A percentile compares a stretch with the other conserved stretches of the same genome.
Evolutionary conservation across 495 filamentous ascomycete genomes (phyloP).

Genomic region (Penicillium malachiteum): DNA sequence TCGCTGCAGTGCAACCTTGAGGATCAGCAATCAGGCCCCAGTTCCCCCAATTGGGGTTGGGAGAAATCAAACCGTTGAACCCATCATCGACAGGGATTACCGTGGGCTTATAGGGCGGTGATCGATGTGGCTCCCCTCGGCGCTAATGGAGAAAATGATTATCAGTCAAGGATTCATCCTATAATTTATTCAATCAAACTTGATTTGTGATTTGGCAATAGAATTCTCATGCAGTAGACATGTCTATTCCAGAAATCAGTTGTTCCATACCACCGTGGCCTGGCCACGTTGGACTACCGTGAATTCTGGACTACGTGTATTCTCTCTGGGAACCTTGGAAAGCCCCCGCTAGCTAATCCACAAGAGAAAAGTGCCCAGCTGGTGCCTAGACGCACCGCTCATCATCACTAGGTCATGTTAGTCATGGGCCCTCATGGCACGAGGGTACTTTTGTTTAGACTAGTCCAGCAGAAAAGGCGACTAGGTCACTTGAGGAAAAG

Average conservation of each 20-base stretch:
- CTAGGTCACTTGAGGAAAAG: no score
- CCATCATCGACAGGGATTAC: neutral
- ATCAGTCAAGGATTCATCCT: neutral
- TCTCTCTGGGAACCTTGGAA: no score
- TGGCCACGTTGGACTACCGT: no score
- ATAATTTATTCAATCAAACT: neutral
- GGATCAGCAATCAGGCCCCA: conserved; percentile 5
- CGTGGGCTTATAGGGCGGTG: neutral
- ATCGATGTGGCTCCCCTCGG: neutral
- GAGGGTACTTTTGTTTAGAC: no score
- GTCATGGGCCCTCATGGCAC: no score
- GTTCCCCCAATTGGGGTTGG: neutral
- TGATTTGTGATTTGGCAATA: neutral
- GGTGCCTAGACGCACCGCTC: no score
- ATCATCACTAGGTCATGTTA: no score
- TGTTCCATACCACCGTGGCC: no score
- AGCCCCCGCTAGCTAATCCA: no score
- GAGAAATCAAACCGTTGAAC: neutral
- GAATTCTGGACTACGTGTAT: no score
- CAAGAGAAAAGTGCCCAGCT: no score
- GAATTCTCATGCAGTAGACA: neutral
- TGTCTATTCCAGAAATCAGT: no score
- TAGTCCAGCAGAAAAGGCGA: neutral
- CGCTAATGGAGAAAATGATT: neutral
- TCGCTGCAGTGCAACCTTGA: conserved; percentile 17